Evolutionary conservation across 1,139 yeast species (phyloP).

Genomic region (Taphrina betulina): DNA sequence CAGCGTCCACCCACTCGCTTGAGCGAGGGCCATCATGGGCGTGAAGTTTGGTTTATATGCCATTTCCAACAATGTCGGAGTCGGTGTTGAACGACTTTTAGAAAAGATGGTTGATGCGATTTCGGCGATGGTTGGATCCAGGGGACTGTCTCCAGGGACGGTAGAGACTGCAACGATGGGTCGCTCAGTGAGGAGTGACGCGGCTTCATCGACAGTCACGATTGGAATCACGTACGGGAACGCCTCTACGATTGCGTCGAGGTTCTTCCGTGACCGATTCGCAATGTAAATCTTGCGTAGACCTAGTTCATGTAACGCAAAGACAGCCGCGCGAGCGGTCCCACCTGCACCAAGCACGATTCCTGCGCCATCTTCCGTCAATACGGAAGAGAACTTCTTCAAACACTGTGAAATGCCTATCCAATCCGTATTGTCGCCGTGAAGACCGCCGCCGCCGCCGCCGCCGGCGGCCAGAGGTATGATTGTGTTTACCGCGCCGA

Average conservation of each 20-base stretch:
- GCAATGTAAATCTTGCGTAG: slow-evolving; percentile 72
- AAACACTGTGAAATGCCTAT: slow-evolving; percentile 72
- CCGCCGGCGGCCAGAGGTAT: slow-evolving; percentile 50
- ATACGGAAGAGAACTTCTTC: slow-evolving; percentile 54
- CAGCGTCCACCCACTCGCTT: slow-evolving; percentile 57
- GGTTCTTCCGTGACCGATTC: slow-evolving; percentile 74
- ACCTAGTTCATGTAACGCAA: slow-evolving; percentile 77
- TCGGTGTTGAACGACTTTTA: not conserved
- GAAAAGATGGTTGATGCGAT: slow-evolving; percentile 44
- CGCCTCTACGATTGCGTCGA: slow-evolving; percentile 56
- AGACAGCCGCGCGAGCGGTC: slow-evolving; percentile 91
- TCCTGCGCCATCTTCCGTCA: slow-evolving; percentile 52
- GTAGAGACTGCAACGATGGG: slow-evolving; percentile 75
- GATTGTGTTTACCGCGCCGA: slow-evolving; percentile 94
- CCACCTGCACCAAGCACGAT: slow-evolving; percentile 96
- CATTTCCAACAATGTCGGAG: slow-evolving; percentile 64
- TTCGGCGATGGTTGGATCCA: slow-evolving; percentile 55
- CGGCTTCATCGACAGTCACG: slow-evolving; percentile 48
- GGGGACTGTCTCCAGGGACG: slow-evolving; percentile 80
- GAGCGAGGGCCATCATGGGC: slow-evolving; percentile 78
- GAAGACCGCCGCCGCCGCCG: slow-evolving; percentile 64
- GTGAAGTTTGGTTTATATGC: slow-evolving; percentile 88
- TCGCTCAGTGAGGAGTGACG: slow-evolving; percentile 40
- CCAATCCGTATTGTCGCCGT: slow-evolving; percentile 97
- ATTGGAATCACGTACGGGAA: slow-evolving; percentile 70